Conservation (phyloP, 306 rosid genomes). For the Lathyrus oleraceus region DNA sequence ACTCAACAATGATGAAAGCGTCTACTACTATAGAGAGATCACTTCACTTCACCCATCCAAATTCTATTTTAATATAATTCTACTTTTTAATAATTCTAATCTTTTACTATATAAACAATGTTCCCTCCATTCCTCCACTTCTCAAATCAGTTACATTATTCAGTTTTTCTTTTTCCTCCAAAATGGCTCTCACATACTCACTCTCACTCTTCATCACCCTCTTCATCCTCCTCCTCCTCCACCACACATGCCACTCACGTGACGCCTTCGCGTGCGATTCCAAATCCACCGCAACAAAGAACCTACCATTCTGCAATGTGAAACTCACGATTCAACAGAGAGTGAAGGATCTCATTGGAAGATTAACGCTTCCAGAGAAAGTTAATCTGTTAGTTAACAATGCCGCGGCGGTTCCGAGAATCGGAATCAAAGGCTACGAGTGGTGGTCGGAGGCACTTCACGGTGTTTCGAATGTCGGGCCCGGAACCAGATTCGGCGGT, state of each 20-base stretch:
- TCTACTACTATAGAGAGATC: not conserved
- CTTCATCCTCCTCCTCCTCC: slow-evolving; percentile 24
- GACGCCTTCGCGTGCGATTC: slow-evolving; percentile 80
- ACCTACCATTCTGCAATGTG: slow-evolving; percentile 52
- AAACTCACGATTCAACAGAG: slow-evolving; percentile 47
- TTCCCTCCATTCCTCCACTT: slow-evolving; percentile 29
- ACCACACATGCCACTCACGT: slow-evolving; percentile 35
- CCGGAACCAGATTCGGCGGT: slow-evolving; percentile 66
- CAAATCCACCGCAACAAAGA: slow-evolving; percentile 40
- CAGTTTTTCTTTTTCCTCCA: not conserved
- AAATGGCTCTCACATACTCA: slow-evolving; percentile 40
- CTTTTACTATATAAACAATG: slow-evolving; percentile 23
- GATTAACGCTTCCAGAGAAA: slow-evolving; percentile 78
- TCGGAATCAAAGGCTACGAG: slow-evolving; percentile 79
- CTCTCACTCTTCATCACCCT: not conserved
- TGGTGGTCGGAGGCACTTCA: slow-evolving; percentile 99
- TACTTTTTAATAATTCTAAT: not conserved
- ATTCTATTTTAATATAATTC: not conserved
- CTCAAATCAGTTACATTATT: not conserved
- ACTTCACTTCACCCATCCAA: slow-evolving; percentile 2
- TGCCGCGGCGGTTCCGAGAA: slow-evolving; percentile 69
- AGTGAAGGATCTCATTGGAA: slow-evolving; percentile 70
- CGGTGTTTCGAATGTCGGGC: slow-evolving; percentile 90
- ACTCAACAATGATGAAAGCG: slow-evolving; percentile 24
- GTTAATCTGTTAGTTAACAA: slow-evolving; percentile 59